Base-by-base conservation (phyloP, 2,329 filamentous ascomycete genomes). In the Ascochyta fabae region DNA sequence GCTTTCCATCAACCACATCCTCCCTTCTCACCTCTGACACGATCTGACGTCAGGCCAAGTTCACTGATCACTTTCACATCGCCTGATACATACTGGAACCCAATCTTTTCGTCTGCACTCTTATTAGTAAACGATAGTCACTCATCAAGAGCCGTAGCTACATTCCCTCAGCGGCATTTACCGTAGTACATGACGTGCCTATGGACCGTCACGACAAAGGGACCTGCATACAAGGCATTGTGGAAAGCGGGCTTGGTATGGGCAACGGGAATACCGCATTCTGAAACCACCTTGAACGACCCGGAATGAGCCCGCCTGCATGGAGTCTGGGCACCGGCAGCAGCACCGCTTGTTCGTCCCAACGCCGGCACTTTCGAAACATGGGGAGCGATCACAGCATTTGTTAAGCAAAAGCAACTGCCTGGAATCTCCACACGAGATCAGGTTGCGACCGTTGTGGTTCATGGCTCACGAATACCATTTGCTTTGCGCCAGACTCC, bases 181-280 rank as follows among this genome's bases (percentile, higher is more conserved):
- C 29, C 40, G n/a, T 22, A 16, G 12, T 13, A 16, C 6, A 2
- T 16, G 35, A 45, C 22, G 16, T 41, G 22, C 38, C 6, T 42
- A 31, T 47, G 47, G 46, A 56, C 16, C 22, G 12, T 33, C 16
- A 13, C 26, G 36, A 33, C 15, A 31, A 19, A 27, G 12, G 19
- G 8, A 27, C 42, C 29, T 51, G 53, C 53, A 56, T 47, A 43
- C 36, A 55, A 47, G 27, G 47, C 53, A 55, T 55, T 50, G 53
- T 19, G 43, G 53, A 36, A 26, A 56, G 29, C 33, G 42, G 42
- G 35, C 53, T 56, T 51, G 47, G 33, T 51, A 51, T 38, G 19
- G 31, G 24, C 38, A 31, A 42, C 42, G 42, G 42, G 16, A 24
- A 42, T 51, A 56, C 53, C 26, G 31, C 46, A 29, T 23, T 27